Evolutionary conservation across 1,284 basidiomycete genomes (phyloP), one percentile per base, ranked within the genome.

Genomic region (Marasmius sp.): DNA sequence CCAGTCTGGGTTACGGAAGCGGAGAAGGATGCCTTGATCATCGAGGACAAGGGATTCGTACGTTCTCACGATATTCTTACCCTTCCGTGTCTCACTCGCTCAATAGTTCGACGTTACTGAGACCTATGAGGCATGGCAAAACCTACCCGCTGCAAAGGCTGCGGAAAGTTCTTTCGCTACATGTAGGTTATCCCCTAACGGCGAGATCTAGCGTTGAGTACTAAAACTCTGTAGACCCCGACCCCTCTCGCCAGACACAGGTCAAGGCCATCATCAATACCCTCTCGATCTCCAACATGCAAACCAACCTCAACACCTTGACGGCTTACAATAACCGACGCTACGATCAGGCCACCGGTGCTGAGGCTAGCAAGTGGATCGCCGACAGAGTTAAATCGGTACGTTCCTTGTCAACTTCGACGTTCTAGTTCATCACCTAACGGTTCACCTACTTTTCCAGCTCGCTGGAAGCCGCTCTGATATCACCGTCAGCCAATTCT

Each of bases 31-130:
- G 54, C 27, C 14, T 37, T 56, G 18, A 56, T 37, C 11, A 41
- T 18, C 27, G 14, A 56, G n/a, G 27, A 45, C 41, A 45, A 18
- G 18, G 14, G 14, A 33, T 56, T 56, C 27, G 54, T 56, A 37
- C 37, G 54, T 45, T n/a, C 54, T 52, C 54, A 3, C 1, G 14
- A 18, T 14, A 18, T 9, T 54, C 12, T 20, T 22, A 20, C 52
- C 11, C 12, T n/a, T 33, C 11, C 20, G 11, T 48, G 38, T n/a
- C 38, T 20, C 7, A 22, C 54, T 20, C 41, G 18, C 36, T 38
- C 37, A 3, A 39, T 39, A 62, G 61, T 63, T 63, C 47, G 62
- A 63, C 39, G 52, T 63, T 36, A 63, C 62, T 3, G 59, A 60
- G 12, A 56, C 54, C 11, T 61, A 57, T 47, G 54, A 60, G 48